These are phyloP conservation scores for Suillus bovinus DNA, from an alignment of 768 basidiomycete species.

Conservation along the genomic window DNA sequence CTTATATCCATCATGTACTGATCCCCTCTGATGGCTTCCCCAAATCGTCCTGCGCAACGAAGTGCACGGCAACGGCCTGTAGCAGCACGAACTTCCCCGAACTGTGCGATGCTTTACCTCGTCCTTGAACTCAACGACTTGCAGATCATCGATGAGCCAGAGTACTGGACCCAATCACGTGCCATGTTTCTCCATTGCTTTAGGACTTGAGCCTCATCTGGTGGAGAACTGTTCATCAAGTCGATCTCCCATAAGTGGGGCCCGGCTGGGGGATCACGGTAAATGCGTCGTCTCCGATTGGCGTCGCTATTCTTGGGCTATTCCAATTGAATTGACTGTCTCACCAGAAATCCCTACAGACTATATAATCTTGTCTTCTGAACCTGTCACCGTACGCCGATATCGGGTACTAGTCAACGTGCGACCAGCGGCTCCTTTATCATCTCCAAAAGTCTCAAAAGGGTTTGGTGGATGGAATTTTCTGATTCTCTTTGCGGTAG, in stretches of 20 bases:
- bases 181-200: not conserved
- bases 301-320: too few species aligned
- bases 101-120: not conserved
- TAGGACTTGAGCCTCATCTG: not conserved
- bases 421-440: too few species aligned
- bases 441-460: not conserved
- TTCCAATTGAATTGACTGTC: too few species aligned
- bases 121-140: not conserved
- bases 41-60: not conserved
- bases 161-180: not conserved
- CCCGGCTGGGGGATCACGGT: too few species aligned
- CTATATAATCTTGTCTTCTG: not conserved
- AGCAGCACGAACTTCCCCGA: not conserved
- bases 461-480: not conserved
- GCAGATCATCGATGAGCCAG: too few species aligned
- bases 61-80: not conserved
- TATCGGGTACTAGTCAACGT: not conserved
- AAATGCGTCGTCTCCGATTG: not conserved
- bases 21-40: not conserved
- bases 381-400: not conserved
- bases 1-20: not conserved
- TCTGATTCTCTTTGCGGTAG: not conserved
- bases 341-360: not conserved
- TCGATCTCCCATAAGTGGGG: not conserved
- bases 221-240: not conserved